Conservation (phyloP, 257 asterid species). For the Echites panduratus region DNA sequence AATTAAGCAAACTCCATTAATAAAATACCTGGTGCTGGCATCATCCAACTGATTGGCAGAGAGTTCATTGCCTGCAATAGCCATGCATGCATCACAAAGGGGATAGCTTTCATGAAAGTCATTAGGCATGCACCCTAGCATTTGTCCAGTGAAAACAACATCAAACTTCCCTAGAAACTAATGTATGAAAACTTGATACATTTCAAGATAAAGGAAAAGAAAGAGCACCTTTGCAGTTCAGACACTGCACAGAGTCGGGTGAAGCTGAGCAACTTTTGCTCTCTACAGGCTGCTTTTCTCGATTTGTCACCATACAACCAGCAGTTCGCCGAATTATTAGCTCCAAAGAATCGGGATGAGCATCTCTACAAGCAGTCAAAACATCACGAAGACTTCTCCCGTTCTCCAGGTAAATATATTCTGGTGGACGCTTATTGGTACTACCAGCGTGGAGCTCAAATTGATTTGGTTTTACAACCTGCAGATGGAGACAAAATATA, state of each 20-base stretch:
- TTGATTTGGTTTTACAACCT: slow-evolving; percentile 75
- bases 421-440: slow-evolving; percentile 72
- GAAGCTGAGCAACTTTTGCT: neutral
- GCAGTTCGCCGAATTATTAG: slow-evolving; percentile 41
- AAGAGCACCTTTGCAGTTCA: slow-evolving; percentile 58
- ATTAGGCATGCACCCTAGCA: slow-evolving; percentile 46
- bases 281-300: neutral
- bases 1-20: neutral
- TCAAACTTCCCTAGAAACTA: slow-evolving; percentile 5
- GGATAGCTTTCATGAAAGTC: slow-evolving; percentile 38
- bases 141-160: neutral
- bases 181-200: neutral
- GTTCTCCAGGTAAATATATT: slow-evolving; percentile 65
- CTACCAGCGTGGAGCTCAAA: slow-evolving; percentile 84
- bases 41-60: slow-evolving; percentile 32
- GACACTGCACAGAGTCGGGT: slow-evolving; percentile 29
- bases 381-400: slow-evolving; percentile 72
- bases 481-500: slow-evolving; percentile 22
- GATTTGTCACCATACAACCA: slow-evolving; percentile 36
- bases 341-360: slow-evolving; percentile 46
- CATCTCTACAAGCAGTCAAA: slow-evolving; percentile 58
- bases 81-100: slow-evolving; percentile 50
- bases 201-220: slow-evolving; percentile 3
- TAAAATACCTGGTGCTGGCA: slow-evolving; percentile 39
- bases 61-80: slow-evolving; percentile 33